Evolutionary conservation across 2,329 filamentous ascomycete genomes (phyloP), one percentile per base, ranked within the genome.

Genomic region (Cladophialophora chaetospira): DNA sequence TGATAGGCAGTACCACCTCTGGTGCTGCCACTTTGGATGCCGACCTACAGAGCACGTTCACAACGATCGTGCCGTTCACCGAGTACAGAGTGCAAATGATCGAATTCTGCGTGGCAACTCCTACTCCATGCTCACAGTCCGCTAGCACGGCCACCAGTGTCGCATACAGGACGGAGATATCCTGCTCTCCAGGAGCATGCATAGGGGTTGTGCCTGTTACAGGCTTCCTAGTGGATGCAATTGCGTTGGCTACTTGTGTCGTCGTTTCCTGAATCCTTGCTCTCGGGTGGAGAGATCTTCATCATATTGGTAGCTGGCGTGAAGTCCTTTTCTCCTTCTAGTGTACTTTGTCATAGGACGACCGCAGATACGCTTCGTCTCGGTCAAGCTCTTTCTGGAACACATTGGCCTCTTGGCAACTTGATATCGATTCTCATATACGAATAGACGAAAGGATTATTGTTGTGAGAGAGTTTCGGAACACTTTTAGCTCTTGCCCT

Each of bases 151-250:
- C 54, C 6, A 56, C 60, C 1, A 48, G 17, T 19, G 38, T 61
- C 35, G 48, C 51, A 8, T 45, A 42, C 33, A 42, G 47, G n/a
- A 63, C 60, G 11, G 54, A 58, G 33, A 50, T 61, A 46, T 61
- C 60, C 40, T 63, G 60, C 25, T 61, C 60, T 4, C 60, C 57
- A 5, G 47, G 58, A 4, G 35, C 47, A 5, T 63, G 60, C 36
- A 42, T 56, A 9, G 58, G 48, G 5, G 38, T 62, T 11, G 46
- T 51, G 33, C 21, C 57, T 35, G 47, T 50, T n/a, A 57, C 57
- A 19, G 38, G 57, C 29, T 45, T 46, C 42, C 19, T 54, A 54
- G 53, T 54, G n/a, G 53, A 57, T 45, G 45, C 46, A 15, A 28
- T 47, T 26, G 53, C 53, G 8, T 42, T 40, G 3, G 60, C 38